These are phyloP conservation scores for Phytophthora gonapodyides DNA, from an alignment of 352 stramenopile genomes.

Conservation along the genomic window DNA sequence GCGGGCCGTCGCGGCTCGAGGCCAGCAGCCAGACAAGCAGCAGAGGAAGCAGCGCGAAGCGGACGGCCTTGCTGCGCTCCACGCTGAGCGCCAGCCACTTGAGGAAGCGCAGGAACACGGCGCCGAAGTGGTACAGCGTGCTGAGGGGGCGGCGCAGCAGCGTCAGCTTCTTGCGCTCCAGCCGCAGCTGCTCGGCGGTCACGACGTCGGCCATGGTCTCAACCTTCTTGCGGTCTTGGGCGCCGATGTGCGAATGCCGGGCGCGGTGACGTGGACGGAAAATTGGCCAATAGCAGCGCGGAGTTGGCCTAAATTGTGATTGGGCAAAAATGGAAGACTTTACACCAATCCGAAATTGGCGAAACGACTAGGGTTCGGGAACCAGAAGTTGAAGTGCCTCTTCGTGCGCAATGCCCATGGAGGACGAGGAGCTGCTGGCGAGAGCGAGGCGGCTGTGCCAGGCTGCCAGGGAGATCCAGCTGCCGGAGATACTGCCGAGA, in stretches of 20 bases:
- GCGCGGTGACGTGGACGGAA: conserved; percentile 15
- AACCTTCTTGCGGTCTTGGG: background rate
- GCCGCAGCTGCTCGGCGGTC: conserved; percentile 53
- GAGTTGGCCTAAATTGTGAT: conserved; percentile 2
- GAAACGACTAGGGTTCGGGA: too few species aligned
- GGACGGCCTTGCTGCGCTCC: conserved; percentile 68
- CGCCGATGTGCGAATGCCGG: conserved; percentile 13
- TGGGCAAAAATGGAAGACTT: conserved; percentile 16
- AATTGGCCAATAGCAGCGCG: too few species aligned
- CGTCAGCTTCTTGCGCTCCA: conserved; percentile 85
- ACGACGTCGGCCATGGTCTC: conserved; percentile 27
- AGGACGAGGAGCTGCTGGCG: conserved; percentile 44
- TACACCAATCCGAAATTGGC: conserved; percentile 4
- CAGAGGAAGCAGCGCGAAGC: conserved; percentile 79
- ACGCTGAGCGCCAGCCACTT: conserved; percentile 74
- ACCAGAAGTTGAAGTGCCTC: conserved; percentile 14
- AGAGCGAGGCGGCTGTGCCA: conserved; percentile 47
- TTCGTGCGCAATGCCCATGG: conserved; percentile 1
- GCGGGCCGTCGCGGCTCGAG: conserved; percentile 68
- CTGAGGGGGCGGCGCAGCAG: conserved; percentile 76
- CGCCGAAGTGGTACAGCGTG: conserved; percentile 82
- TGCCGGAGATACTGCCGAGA: background rate
- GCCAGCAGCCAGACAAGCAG: conserved; percentile 67
- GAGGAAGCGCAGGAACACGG: conserved; percentile 76
- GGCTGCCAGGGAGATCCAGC: conserved; percentile 29